Evolutionary conservation across 148 eudicot species (phyloP).

Genomic region (Fagopyrum homotropicum): DNA sequence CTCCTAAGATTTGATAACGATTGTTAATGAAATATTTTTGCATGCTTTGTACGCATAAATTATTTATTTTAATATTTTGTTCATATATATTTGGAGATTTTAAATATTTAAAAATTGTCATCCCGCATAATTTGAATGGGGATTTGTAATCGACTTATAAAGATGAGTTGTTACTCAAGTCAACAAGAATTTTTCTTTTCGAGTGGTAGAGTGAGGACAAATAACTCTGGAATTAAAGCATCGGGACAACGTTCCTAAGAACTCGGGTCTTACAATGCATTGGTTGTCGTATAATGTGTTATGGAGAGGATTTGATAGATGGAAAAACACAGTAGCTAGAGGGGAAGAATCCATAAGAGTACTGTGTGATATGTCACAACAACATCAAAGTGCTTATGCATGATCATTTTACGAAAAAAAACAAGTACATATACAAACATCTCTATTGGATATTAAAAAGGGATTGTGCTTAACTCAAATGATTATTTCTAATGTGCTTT

Average conservation of each 20-base stretch:
- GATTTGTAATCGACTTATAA: too few relatives aligned
- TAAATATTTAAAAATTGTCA: background rate
- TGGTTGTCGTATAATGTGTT: background rate
- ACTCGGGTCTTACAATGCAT: background rate
- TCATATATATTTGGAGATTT: too few relatives aligned
- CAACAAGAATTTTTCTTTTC: too few relatives aligned
- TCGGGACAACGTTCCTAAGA: too few relatives aligned
- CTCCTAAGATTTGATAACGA: conserved; percentile 10
- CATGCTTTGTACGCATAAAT: background rate
- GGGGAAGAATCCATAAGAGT: background rate
- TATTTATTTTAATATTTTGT: too few relatives aligned
- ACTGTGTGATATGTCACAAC: conserved; percentile 3
- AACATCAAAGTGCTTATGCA: conserved; percentile 4
- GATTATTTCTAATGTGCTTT: too few relatives aligned
- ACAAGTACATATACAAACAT: background rate
- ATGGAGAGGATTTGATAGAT: conserved; percentile 5
- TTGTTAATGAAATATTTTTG: background rate
- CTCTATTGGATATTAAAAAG: background rate
- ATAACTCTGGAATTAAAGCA: too few relatives aligned
- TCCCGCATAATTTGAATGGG: too few relatives aligned
- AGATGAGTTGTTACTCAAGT: too few relatives aligned
- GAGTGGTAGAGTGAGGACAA: too few relatives aligned
- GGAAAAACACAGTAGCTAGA: conserved; percentile 9
- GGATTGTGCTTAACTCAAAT: background rate
- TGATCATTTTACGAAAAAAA: background rate